Base-by-base conservation (phyloP, 495 filamentous ascomycete genomes). In the Penicillium mononematosum region DNA sequence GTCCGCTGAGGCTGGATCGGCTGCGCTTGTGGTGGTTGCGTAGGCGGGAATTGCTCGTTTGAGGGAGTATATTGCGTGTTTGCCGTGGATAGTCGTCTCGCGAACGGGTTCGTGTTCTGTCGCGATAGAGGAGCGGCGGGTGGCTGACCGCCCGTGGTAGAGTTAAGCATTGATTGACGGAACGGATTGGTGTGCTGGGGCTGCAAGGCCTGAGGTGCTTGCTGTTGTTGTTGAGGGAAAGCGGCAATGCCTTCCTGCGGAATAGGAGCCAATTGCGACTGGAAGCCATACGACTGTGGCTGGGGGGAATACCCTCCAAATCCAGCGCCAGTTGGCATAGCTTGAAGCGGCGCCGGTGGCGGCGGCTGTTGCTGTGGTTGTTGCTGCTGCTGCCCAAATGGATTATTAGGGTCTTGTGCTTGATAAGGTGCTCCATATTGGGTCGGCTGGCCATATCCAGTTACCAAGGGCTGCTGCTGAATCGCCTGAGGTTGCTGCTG, bases 61-160 rank as follows among this genome's bases (percentile, higher is more conserved):
- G 65, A 49, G 24, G 60, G 45, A 36, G 61, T 66, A 25, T 64
- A 61, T 54, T 74, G 73, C 9, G 78, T 62, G 55, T 75, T 61
- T 58, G 64, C 69, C 70, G 65, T 80, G 49, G 80, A 82, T 63
- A 74, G 65, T 50, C 66, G 75, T 69, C 76, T 86, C 4, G 89
- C 86, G 68, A 96, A 96, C 1, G 92, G 92, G 60, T 96, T 96
- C 9, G 91, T 95, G 52, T 85, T 87, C 70, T 91, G 87, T 36
- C 81, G 81, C 50, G 68, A 82, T 16, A 85, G 57, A 32, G 74
- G 75, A 36, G 73, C 67, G 62, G 77, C 61, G 55, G 74, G 53
- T 55, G 72, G 36, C 44, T 65, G 53, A 66, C 65, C 58, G 69
- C 77, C 65, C 68, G 85, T 74, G 67, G 76, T 67, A 68, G 76